Conservation (phyloP, 305 asterid species). For the Fraxinus greggii region DNA sequence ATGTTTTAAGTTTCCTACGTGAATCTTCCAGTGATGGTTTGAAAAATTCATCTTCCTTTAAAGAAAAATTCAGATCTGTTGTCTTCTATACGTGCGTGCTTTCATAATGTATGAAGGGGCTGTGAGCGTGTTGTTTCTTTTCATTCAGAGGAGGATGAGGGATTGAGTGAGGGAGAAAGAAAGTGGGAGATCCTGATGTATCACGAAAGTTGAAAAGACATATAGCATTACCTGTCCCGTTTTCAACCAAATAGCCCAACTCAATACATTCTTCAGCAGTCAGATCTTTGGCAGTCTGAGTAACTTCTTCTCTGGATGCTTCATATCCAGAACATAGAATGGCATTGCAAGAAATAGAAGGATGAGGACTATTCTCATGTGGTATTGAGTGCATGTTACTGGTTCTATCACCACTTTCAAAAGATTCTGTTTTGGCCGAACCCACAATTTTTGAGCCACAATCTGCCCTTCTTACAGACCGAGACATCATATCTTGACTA, state of each 20-base stretch:
- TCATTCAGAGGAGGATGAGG: neutral
- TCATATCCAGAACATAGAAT: constrained; percentile 79
- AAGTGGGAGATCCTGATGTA: neutral
- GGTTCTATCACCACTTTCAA: constrained; percentile 93
- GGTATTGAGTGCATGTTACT: constrained; percentile 57
- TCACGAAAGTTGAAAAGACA: neutral
- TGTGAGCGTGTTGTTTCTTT: neutral
- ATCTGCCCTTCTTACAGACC: constrained; percentile 84
- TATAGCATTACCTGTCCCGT: constrained; percentile 56
- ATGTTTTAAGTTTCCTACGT: neutral
- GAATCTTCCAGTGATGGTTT: neutral
- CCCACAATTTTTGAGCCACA: constrained; percentile 94
- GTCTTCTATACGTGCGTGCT: neutral
- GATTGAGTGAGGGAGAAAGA: neutral
- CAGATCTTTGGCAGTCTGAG: constrained; percentile 65
- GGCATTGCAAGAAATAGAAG: constrained; percentile 97
- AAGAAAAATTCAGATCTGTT: neutral
- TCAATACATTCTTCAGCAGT: constrained; percentile 69
- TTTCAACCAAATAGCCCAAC: constrained; percentile 63
- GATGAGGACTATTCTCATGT: constrained; percentile 71
- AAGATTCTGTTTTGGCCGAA: constrained; percentile 87
- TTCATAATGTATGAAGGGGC: neutral
- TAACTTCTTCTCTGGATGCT: constrained; percentile 90
- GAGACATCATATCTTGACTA: constrained; percentile 85
- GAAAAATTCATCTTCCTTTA: neutral